Percentiles rank a stretch among this genome's conserved stretches.
Conservation (phyloP, 1,284 basidiomycete species). For the Chalciporus sp. region DNA sequence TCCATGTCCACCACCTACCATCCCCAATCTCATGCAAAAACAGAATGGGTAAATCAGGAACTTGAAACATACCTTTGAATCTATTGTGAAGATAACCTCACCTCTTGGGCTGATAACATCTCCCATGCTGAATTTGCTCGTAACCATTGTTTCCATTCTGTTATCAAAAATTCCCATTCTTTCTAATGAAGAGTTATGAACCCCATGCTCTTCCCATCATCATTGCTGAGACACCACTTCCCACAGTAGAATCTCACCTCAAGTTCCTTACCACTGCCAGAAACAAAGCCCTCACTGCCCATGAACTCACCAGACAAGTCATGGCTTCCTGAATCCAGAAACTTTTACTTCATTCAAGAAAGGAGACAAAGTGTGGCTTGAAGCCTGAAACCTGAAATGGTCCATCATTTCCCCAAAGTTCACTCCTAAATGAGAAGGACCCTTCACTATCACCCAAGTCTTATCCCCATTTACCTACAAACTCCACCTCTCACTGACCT, state of each 20-base stretch:
- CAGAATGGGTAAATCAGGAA: conserved; percentile 4
- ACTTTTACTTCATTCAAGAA: not conserved
- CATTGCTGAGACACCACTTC: not conserved
- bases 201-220: not conserved
- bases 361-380: too few species aligned
- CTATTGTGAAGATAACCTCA: not conserved
- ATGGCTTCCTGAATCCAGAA: not conserved
- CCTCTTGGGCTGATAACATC: not conserved
- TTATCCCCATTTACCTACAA: not conserved
- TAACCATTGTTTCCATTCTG: not conserved
- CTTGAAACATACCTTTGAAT: conserved; percentile 2
- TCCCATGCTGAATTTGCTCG: not conserved
- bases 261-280: not conserved
- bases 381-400: not conserved
- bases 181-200: conserved; percentile 7
- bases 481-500: not conserved
- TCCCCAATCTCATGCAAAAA: conserved; percentile 4
- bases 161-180: conserved; percentile 1
- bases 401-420: not conserved
- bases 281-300: not conserved
- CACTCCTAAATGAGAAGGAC: not conserved
- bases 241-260: not conserved
- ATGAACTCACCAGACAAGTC: not conserved
- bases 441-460: not conserved
- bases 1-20: conserved; percentile 1